Base-by-base conservation (phyloP, 2,329 filamentous ascomycete species). In the Leptographium radiaticola region DNA sequence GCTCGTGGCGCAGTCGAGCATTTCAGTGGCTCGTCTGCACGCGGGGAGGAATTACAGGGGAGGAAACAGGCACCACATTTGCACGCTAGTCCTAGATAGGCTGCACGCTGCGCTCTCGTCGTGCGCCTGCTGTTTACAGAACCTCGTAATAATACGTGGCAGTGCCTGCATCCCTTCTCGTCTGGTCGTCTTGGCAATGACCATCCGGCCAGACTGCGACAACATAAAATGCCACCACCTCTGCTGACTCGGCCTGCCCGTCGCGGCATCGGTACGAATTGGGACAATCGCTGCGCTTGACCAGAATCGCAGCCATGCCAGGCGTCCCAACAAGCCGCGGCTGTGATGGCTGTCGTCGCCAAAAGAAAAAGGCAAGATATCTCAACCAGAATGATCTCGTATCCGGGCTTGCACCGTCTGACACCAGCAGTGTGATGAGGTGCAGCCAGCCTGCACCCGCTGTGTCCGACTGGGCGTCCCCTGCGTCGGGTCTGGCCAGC, bases 311-410 rank as follows among this genome's bases (percentile, higher is more conserved):
- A 18, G 53, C 9, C 15, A 55, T 59, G 57, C 56, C 57, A 1
- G 57, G 57, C 4, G 57, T 59, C 13, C 59, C 59, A 2, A 55
- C 56, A 1, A 53, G 56, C 30, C 55, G 55, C 3, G 58, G 59
- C 52, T 60, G 59, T 33, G 52, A 59, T 33, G 58, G 52, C 44
- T 60, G 59, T 18, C 55, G 58, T 7, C 42, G 34, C 1, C 59
- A 60, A 34, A 60, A 60, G 49, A 60, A 60, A 40, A 58, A 59
- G 47, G 58, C 55, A 34, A 34, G 39, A 25, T 25, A 25, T 5
- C 25, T 25, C 25, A 5, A 25, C 2, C 25, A 25, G 25, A 25
- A 25, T 25, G 25, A 25, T 2, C 25, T 25, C 25, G 25, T 25
- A 25, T 25, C 25, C 25, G 5, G 25, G 3, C 25, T 25, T 25